A percentile compares a stretch with the other conserved stretches of the same genome.
Conservation (phyloP, 257 asterid genomes). For the Solanum dulcamara region DNA sequence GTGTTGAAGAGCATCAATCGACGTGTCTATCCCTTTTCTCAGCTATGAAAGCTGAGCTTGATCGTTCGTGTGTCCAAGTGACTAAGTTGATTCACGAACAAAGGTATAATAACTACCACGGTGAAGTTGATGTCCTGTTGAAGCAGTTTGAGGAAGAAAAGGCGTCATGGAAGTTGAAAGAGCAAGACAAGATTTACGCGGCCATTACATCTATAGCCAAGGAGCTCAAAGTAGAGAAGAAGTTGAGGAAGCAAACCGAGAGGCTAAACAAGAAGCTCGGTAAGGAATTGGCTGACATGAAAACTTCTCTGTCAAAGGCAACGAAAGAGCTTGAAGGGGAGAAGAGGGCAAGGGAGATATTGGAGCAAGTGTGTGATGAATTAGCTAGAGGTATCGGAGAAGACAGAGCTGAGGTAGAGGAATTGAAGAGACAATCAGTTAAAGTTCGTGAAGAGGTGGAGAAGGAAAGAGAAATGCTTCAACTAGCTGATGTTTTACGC, state of each 20-base stretch:
- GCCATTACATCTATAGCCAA: slow-evolving; percentile 45
- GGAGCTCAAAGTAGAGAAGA: slow-evolving; percentile 76
- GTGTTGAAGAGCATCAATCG: slow-evolving; percentile 40
- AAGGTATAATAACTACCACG: slow-evolving; percentile 8
- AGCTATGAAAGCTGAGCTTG: slow-evolving; percentile 66
- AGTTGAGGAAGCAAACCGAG: slow-evolving; percentile 78
- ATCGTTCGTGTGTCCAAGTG: slow-evolving; percentile 40
- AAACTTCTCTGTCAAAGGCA: slow-evolving; percentile 32
- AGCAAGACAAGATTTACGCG: slow-evolving; percentile 49
- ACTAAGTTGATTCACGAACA: slow-evolving; percentile 53
- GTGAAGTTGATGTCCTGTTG: slow-evolving; percentile 41
- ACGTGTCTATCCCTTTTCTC: slow-evolving; percentile 54
- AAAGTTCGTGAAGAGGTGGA: slow-evolving; percentile 73
- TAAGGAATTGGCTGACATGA: slow-evolving; percentile 58
- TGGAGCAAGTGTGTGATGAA: slow-evolving; percentile 91
- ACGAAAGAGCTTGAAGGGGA: slow-evolving; percentile 60
- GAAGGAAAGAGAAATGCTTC: slow-evolving; percentile 96
- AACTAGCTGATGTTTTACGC: slow-evolving; percentile 73
- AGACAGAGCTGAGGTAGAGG: slow-evolving; percentile 80
- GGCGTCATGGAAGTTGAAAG: slow-evolving; percentile 52
- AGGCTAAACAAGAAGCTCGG: slow-evolving; percentile 87
- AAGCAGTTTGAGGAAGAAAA: slow-evolving; percentile 62
- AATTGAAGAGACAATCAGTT: slow-evolving; percentile 35
- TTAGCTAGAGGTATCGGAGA: slow-evolving; percentile 77
- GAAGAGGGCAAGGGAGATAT: slow-evolving; percentile 58